A percentile compares a stretch with the other conserved stretches of the same genome.
phyloP scores from a whole-genome alignment of 1,139 yeast genomes.

The Candida dubliniensis region DNA sequence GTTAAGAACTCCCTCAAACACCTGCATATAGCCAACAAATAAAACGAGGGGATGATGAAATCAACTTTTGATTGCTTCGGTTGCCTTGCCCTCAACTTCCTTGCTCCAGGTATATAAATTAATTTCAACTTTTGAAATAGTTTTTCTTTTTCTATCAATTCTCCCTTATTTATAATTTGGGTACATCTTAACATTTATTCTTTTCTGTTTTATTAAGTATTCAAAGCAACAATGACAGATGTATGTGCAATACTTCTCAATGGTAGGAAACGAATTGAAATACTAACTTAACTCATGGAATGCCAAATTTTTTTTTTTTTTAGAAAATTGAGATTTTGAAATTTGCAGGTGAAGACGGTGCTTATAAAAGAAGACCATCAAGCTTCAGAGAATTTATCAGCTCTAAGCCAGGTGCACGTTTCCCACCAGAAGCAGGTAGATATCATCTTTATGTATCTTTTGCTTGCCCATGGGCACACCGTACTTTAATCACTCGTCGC shows the following conservation, averaged over 20 bases:
- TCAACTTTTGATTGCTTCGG: too few relatives aligned
- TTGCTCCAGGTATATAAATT: constrained; percentile 2
- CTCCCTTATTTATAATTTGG: too few relatives aligned
- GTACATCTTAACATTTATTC: neutral
- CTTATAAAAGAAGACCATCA: constrained; percentile 51
- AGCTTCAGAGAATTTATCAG: constrained; percentile 60
- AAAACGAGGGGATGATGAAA: neutral
- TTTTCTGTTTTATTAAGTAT: neutral
- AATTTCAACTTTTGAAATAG: neutral
- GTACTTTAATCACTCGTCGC: constrained; percentile 73
- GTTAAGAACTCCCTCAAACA: neutral
- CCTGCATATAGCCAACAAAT: neutral
- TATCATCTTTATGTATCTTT: constrained; percentile 84
- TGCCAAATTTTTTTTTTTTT: neutral
- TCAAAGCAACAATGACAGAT: constrained; percentile 8
- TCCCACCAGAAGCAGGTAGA: constrained; percentile 73
- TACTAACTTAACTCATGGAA: too few relatives aligned
- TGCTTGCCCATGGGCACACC: constrained; percentile 97
- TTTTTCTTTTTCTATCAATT: neutral
- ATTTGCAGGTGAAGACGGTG: constrained; percentile 54
- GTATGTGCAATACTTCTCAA: constrained; percentile 7
- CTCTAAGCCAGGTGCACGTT: constrained; percentile 56
- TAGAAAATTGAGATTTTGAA: constrained; percentile 32
- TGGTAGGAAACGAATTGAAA: too few relatives aligned
- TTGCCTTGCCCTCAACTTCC: too few relatives aligned